Evolutionary conservation across 441 rosid genomes (phyloP).

Genomic region (Raphanus hybrid): DNA sequence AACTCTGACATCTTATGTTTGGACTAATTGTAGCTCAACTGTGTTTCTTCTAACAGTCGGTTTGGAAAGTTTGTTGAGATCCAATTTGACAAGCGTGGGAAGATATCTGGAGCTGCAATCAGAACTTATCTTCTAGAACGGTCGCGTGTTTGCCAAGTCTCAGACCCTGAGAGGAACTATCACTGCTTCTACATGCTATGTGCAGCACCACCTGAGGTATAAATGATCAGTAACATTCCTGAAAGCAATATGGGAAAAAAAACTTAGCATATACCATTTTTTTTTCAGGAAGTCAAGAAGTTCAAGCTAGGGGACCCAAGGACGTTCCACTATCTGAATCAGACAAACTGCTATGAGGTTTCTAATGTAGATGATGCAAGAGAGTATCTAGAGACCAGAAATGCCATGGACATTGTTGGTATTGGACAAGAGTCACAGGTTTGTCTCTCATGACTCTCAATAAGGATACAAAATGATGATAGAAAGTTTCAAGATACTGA

Average conservation of each 20-base stretch:
- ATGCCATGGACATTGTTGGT: conserved; percentile 79
- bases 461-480: background rate
- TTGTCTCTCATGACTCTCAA: conserved; percentile 11
- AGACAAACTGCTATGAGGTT: conserved; percentile 66
- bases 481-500: conserved; percentile 3
- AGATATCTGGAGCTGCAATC: conserved; percentile 80
- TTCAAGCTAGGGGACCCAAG: conserved; percentile 67
- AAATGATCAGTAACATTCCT: conserved; percentile 21
- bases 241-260: conserved; percentile 1
- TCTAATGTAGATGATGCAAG: conserved; percentile 68
- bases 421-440: conserved; percentile 72
- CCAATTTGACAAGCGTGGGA: conserved; percentile 79
- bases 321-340: conserved; percentile 65
- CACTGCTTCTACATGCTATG: conserved; percentile 84
- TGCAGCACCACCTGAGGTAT: conserved; percentile 70
- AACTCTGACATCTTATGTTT: background rate
- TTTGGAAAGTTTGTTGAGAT: conserved; percentile 89
- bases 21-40: conserved; percentile 11
- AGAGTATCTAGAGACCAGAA: conserved; percentile 72
- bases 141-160: conserved; percentile 78
- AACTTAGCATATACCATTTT: conserved; percentile 7
- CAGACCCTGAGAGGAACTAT: conserved; percentile 78
- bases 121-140: conserved; percentile 78
- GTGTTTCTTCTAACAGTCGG: conserved; percentile 50
- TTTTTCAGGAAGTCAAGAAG: conserved; percentile 59